Conservation (phyloP, 768 basidiomycete genomes). For the Pleurotus sapidus region DNA sequence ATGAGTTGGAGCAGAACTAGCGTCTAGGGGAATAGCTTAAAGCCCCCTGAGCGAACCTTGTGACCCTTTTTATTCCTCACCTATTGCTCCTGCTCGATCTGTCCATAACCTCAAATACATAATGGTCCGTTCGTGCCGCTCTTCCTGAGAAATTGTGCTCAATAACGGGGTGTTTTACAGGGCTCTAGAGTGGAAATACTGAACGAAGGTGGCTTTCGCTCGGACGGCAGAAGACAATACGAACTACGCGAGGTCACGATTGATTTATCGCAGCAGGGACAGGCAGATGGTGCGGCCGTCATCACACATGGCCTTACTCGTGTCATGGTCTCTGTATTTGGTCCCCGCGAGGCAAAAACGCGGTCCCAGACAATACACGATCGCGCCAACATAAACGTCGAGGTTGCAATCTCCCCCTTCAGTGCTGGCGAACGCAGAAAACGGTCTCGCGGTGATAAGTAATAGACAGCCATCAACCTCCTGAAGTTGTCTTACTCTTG, state of each 20-base stretch:
- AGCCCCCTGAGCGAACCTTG: conserved; percentile 1
- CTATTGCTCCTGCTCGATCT: too few species aligned
- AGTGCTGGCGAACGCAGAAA: conserved; percentile 79
- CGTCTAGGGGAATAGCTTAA: not conserved
- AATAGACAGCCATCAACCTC: conserved; percentile 12
- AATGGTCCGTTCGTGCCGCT: conserved; percentile 19
- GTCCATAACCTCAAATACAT: not conserved
- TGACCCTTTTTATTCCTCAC: not conserved
- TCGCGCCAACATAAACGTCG: conserved; percentile 86
- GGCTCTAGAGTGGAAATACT: conserved; percentile 68
- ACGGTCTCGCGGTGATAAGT: conserved; percentile 86
- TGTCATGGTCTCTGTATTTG: conserved; percentile 85
- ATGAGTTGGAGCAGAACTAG: not conserved
- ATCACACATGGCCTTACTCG: conserved; percentile 90
- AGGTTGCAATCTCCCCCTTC: conserved; percentile 84
- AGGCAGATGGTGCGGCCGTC: conserved; percentile 82
- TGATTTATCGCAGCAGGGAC: conserved; percentile 69
- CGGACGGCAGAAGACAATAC: conserved; percentile 90
- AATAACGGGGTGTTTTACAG: conserved; percentile 18
- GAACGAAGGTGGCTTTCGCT: conserved; percentile 84
- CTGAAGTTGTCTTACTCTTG: conserved; percentile 9
- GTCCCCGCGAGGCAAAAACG: conserved; percentile 85
- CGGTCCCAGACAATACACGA: conserved; percentile 82
- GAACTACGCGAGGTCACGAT: conserved; percentile 84
- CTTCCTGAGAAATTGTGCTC: conserved; percentile 2